Percentiles rank a stretch among this genome's conserved stretches.
phyloP scores from a whole-genome alignment of 2,329 filamentous ascomycete species.

The Trichoderma harzianum region DNA sequence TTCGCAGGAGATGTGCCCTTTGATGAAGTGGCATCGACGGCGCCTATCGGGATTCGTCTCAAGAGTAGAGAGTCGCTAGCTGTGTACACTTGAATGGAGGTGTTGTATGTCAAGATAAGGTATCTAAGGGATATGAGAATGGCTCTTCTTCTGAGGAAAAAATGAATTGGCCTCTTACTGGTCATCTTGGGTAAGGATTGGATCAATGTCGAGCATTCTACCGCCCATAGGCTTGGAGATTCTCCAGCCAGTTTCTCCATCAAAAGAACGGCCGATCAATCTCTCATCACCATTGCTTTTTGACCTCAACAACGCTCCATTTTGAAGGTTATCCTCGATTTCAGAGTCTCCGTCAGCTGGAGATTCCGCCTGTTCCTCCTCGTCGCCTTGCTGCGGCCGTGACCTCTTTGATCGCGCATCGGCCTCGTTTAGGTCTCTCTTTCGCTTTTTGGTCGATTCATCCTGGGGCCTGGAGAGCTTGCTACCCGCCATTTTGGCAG shows the following conservation, averaged over 20 bases:
- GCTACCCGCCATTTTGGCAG: conserved; percentile 34
- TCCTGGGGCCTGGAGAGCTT: conserved; percentile 34
- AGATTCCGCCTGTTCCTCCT: conserved; percentile 1
- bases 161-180: conserved; percentile 43
- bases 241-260: conserved; percentile 48
- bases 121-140: conserved; percentile 47
- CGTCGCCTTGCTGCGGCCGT: conserved; percentile 25
- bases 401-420: conserved; percentile 40
- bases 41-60: conserved; percentile 60
- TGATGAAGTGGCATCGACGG: conserved; percentile 27
- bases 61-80: conserved; percentile 76
- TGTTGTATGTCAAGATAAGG: conserved; percentile 71
- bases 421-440: conserved; percentile 43
- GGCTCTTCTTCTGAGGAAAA: background rate
- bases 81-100: conserved; percentile 76
- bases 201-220: conserved; percentile 62
- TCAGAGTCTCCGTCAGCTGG: background rate
- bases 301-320: conserved; percentile 2
- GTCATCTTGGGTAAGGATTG: conserved; percentile 59
- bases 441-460: conserved; percentile 44
- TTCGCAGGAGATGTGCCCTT: conserved; percentile 28
- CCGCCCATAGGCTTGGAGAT: conserved; percentile 64
- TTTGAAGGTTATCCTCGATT: background rate
- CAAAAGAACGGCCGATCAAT: conserved; percentile 28
- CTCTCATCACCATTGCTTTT: conserved; percentile 25